Base-by-base conservation (phyloP, 768 basidiomycete species). In the Galerina marginata region DNA sequence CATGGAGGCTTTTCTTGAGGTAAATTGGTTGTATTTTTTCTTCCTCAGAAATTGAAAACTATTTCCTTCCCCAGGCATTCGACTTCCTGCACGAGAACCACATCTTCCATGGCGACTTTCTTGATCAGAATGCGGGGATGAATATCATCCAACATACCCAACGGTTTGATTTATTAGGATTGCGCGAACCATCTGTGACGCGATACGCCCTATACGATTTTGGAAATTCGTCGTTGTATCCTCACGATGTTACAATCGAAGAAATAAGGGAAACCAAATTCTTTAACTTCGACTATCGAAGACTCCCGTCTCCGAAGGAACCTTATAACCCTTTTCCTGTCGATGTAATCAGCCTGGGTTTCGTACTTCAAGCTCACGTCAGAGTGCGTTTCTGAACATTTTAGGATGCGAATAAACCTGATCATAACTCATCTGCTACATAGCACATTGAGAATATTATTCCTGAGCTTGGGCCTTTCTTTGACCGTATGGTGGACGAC, bases 61-160 rank as follows among this genome's bases (percentile, higher is more conserved):
- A 16, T 29, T 4, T 15, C 2, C 9, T 1, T 10, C 14, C 4
- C 12, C 36, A 59, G 58, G 25, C 43, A 3, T 52, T 63, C 14
- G 65, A 58, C 25, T 66, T 63, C 44, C 44, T 66, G 26, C 65
- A 66, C 36, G 62, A 61, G 42, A 54, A 61, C 39, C 59, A 56
- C 26, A 64, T 66, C 50, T 55, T 54, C 3, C 65, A 66, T 45
- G 11, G 40, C 9, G 65, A 66, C 36, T 58, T 61, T 29, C 49
- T 63, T 15, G 45, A 50, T n/a, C 55, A 58, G 43, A 66, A 63
- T 52, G 58, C 42, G 7, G 62, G 65, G 2, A 55, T 61, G 12
- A 66, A 66, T n/a, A 46, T 63, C 7, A 20, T 62, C 7, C 49
- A n/a, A 6, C 48, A 15, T 38, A 11, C 20, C 20, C 20, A 20